Evolutionary conservation across 176 grass and related monocot species (phyloP).

Genomic region (Dendrocalamus sinicus): DNA sequence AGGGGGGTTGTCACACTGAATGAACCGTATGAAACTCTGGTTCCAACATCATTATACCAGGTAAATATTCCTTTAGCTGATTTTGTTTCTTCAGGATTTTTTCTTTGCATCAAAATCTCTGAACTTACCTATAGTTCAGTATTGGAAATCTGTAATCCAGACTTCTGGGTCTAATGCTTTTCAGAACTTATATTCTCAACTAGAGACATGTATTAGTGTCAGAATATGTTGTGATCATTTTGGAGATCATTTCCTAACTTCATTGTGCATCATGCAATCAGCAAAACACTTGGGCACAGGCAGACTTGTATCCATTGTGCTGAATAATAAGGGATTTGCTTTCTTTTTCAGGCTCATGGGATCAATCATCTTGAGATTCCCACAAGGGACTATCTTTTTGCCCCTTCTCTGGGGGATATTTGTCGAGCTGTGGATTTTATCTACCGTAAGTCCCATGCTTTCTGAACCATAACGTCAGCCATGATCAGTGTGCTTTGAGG

Average conservation of each 20-base stretch:
- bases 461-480: not conserved
- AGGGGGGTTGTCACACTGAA: slow-evolving; percentile 74
- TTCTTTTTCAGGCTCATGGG: slow-evolving; percentile 61
- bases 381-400: slow-evolving; percentile 89
- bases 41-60: slow-evolving; percentile 74
- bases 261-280: not conserved
- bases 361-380: slow-evolving; percentile 84
- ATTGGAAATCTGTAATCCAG: not conserved
- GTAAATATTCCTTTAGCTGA: slow-evolving; percentile 37
- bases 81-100: slow-evolving; percentile 11
- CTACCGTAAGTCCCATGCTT: slow-evolving; percentile 57
- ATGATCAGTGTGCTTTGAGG: not conserved
- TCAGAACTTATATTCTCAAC: not conserved
- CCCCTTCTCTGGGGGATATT: slow-evolving; percentile 73
- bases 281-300: slow-evolving; percentile 1
- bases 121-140: not conserved
- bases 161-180: not conserved
- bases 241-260: not conserved
- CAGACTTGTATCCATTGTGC: not conserved
- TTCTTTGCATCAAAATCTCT: not conserved
- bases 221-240: not conserved
- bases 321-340: slow-evolving; percentile 1
- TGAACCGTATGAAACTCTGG: slow-evolving; percentile 80
- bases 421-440: slow-evolving; percentile 88
- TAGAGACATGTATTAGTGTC: not conserved